Conservation (phyloP, 1,284 basidiomycete genomes). For the Erythrobasidium hasegawianum region DNA sequence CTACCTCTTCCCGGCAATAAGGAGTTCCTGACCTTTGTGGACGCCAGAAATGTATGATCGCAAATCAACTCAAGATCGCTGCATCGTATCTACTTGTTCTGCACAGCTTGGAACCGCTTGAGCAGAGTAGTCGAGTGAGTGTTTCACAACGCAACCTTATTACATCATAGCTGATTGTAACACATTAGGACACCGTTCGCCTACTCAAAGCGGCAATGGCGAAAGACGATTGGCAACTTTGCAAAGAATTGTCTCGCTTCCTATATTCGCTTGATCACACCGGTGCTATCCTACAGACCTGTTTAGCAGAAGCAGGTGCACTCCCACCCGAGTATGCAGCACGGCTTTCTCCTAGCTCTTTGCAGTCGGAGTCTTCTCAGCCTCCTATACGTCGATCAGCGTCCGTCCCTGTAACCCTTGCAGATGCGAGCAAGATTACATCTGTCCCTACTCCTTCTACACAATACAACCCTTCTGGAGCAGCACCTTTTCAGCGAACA, state of each 20-base stretch:
- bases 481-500: conserved; percentile 21
- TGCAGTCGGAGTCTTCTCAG: not conserved
- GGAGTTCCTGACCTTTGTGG: not conserved
- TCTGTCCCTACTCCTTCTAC: not conserved
- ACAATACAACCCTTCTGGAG: conserved; percentile 1
- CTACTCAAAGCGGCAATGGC: conserved; percentile 69
- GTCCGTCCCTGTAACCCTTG: conserved; percentile 9
- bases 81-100: conserved; percentile 89
- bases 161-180: too few relatives aligned
- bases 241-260: conserved; percentile 84
- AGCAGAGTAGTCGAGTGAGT: conserved; percentile 59
- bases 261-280: conserved; percentile 76
- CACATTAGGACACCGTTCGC: conserved; percentile 64
- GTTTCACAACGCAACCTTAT: too few relatives aligned
- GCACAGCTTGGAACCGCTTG: conserved; percentile 84
- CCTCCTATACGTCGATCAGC: conserved; percentile 18
- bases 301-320: conserved; percentile 49
- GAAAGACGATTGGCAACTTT: conserved; percentile 64
- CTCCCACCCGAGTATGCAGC: conserved; percentile 33
- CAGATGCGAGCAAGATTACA: conserved; percentile 10
- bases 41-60: conserved; percentile 66
- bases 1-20: not conserved
- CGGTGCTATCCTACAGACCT: conserved; percentile 61
- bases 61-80: conserved; percentile 77
- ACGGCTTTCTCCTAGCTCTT: not conserved